These are phyloP conservation scores for Sesbania bispinosa DNA, from an alignment of 306 rosid genomes.

Conservation along the genomic window DNA sequence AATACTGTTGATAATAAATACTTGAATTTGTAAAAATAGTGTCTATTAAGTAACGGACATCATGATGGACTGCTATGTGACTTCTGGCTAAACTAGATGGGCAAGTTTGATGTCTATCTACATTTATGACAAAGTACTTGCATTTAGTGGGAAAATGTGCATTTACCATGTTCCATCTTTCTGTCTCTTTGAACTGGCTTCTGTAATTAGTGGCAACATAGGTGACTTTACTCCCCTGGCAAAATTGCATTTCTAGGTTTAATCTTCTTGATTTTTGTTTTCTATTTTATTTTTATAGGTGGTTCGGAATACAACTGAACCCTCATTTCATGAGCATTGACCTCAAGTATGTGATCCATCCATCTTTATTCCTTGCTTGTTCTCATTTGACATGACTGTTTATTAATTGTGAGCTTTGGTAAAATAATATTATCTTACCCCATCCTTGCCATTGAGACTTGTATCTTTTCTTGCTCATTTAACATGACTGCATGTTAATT, in stretches of 20 bases:
- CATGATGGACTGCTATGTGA: background rate
- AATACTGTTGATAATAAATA: background rate
- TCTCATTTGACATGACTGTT: background rate
- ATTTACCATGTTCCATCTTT: background rate
- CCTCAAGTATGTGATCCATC: constrained; percentile 80
- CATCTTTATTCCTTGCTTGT: constrained; percentile 15
- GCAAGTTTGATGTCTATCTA: background rate
- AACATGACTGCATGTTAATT: background rate
- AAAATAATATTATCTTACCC: background rate
- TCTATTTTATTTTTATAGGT: constrained; percentile 52
- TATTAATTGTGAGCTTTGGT: constrained; percentile 9
- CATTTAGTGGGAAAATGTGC: background rate
- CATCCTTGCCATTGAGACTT: background rate
- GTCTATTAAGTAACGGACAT: background rate
- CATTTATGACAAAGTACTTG: background rate
- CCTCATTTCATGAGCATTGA: constrained; percentile 88
- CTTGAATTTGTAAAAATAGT: background rate
- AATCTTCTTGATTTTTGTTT: constrained; percentile 17
- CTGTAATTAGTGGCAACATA: background rate
- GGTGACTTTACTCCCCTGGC: constrained; percentile 15
- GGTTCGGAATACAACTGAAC: constrained; percentile 96
- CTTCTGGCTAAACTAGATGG: background rate
- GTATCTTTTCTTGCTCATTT: background rate
- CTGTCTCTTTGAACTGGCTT: background rate
- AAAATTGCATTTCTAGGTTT: constrained; percentile 10